Percentiles rank a stretch among this genome's conserved stretches.
Evolutionary conservation across 192 early-diverging fungal species (phyloP).

Genomic region (Umbelopsis vinacea): DNA sequence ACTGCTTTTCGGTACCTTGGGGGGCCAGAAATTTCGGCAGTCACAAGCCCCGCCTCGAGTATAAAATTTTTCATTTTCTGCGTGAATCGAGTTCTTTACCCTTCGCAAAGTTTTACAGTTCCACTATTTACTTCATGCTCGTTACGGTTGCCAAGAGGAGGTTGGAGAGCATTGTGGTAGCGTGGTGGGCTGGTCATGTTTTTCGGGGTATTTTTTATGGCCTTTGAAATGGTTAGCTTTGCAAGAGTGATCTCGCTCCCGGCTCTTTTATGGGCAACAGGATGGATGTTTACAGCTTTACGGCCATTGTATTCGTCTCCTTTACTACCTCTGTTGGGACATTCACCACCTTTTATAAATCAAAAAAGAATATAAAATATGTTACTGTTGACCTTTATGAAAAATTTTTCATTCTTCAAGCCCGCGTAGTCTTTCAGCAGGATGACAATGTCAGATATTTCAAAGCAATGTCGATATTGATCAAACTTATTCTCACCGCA

Average conservation of each 20-base stretch:
- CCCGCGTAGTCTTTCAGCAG: too few relatives aligned
- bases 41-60: background rate
- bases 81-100: background rate
- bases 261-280: slow-evolving; percentile 15
- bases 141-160: slow-evolving; percentile 13
- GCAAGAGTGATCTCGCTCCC: slow-evolving; percentile 17
- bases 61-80: slow-evolving; percentile 1
- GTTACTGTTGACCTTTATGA: background rate
- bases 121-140: slow-evolving; percentile 8
- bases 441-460: too few relatives aligned
- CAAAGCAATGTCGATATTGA: too few relatives aligned
- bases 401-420: too few relatives aligned
- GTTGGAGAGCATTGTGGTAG: slow-evolving; percentile 14
- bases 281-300: background rate
- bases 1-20: too few relatives aligned
- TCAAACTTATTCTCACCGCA: too few relatives aligned
- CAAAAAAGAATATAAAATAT: background rate
- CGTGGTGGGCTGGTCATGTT: slow-evolving; percentile 8
- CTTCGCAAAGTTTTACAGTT: slow-evolving; percentile 20
- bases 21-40: background rate
- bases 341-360: background rate
- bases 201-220: slow-evolving; percentile 9
- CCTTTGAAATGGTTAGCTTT: slow-evolving; percentile 21
- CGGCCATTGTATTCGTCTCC: background rate
- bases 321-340: slow-evolving; percentile 18